A percentile compares a stretch with the other conserved stretches of the same genome.
phyloP scores from a whole-genome alignment of 768 basidiomycete species.

The Lentinula guzmanii region DNA sequence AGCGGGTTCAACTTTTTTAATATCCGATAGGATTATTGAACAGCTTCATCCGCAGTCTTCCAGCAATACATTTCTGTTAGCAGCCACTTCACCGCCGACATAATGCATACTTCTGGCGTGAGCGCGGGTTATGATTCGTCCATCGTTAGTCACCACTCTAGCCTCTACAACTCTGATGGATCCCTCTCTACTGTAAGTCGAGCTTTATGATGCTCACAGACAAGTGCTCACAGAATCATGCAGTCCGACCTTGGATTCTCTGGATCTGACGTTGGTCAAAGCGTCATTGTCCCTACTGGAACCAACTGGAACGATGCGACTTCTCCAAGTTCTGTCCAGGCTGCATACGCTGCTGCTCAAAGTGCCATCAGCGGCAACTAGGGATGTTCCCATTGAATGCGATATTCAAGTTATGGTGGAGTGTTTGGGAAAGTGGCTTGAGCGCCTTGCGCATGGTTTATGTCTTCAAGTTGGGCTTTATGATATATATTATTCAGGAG shows the following conservation, averaged over 20 bases:
- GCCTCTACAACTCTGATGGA: slow-evolving; percentile 5
- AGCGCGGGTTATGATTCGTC: slow-evolving; percentile 7
- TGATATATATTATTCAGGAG: neutral
- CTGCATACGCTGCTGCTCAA: slow-evolving; percentile 5
- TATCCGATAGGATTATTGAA: neutral
- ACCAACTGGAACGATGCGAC: slow-evolving; percentile 20
- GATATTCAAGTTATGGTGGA: no score
- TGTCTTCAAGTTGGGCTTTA: neutral
- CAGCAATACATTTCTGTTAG: slow-evolving; percentile 7
- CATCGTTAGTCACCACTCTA: neutral
- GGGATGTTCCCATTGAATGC: no score
- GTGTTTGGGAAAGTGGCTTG: no score
- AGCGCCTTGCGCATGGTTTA: no score
- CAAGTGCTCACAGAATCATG: neutral
- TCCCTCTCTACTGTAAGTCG: slow-evolving; percentile 1
- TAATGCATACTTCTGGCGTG: slow-evolving; percentile 5
- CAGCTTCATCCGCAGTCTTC: slow-evolving; percentile 1
- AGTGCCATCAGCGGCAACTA: neutral
- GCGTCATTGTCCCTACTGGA: slow-evolving; percentile 17
- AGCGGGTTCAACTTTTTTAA: neutral
- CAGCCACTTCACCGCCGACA: slow-evolving; percentile 6
- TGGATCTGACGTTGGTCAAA: slow-evolving; percentile 18
- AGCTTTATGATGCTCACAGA: neutral
- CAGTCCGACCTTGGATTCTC: slow-evolving; percentile 13
- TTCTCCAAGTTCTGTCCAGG: slow-evolving; percentile 9